Conservation (phyloP, 2,329 filamentous ascomycete genomes). For the Colletotrichum coccodes region DNA sequence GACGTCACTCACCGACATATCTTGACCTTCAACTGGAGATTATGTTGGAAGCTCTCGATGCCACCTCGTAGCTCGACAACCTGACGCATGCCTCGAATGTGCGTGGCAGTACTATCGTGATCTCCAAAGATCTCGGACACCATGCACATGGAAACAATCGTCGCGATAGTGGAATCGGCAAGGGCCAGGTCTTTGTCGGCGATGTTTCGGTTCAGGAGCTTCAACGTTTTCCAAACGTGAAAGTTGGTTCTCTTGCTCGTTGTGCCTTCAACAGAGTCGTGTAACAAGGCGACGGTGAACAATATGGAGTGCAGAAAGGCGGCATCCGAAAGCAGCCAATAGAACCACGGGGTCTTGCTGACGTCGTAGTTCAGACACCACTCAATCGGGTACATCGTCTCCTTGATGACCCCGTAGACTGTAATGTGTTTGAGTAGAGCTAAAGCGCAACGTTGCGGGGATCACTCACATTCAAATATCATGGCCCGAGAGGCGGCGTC, state of each 20-base stretch:
- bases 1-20: slow-evolving; percentile 39
- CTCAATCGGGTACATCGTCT: slow-evolving; percentile 42
- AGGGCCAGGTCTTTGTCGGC: slow-evolving; percentile 27
- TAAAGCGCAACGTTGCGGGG: no score
- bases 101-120: not conserved
- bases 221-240: slow-evolving; percentile 18
- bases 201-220: slow-evolving; percentile 29
- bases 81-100: slow-evolving; percentile 25
- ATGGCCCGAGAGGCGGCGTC: slow-evolving; percentile 10
- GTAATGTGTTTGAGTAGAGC: not conserved
- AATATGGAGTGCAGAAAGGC: slow-evolving; percentile 39
- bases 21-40: slow-evolving; percentile 40
- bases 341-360: slow-evolving; percentile 38
- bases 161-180: slow-evolving; percentile 28
- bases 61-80: slow-evolving; percentile 42
- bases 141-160: slow-evolving; percentile 21
- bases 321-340: slow-evolving; percentile 40
- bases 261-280: slow-evolving; percentile 4
- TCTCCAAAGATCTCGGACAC: slow-evolving; percentile 22
- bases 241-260: slow-evolving; percentile 13
- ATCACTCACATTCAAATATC: slow-evolving; percentile 24
- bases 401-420: slow-evolving; percentile 23
- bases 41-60: slow-evolving; percentile 36
- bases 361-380: slow-evolving; percentile 39
- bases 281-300: slow-evolving; percentile 38